Conservation (phyloP, 1,284 basidiomycete genomes). For the Ceraceosorus guamensis region DNA sequence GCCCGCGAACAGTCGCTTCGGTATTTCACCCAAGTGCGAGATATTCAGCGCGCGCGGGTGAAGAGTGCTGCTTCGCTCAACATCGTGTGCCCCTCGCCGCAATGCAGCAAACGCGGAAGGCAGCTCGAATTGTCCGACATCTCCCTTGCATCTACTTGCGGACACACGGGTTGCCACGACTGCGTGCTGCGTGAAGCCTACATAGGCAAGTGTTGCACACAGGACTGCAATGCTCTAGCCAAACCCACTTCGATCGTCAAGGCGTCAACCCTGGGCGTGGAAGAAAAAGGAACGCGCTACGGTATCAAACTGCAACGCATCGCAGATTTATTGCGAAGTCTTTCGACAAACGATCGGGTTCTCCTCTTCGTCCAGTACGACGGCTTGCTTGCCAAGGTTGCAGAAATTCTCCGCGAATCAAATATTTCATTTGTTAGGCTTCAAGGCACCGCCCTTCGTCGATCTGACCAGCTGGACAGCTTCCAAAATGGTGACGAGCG, state of each 20-base stretch:
- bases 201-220: conserved; percentile 28
- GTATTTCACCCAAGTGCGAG: conserved; percentile 31
- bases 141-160: conserved; percentile 26
- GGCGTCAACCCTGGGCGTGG: conserved; percentile 25
- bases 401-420: conserved; percentile 67
- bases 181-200: conserved; percentile 29
- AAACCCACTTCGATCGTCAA: conserved; percentile 27
- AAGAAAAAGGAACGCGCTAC: conserved; percentile 62
- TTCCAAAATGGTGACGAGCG: conserved; percentile 64
- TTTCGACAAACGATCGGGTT: conserved; percentile 70
- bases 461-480: conserved; percentile 47
- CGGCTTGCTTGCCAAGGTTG: conserved; percentile 82
- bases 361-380: conserved; percentile 90
- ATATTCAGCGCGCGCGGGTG: conserved; percentile 25
- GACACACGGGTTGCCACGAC: conserved; percentile 24
- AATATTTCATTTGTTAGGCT: conserved; percentile 73
- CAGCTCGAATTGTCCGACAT: conserved; percentile 17
- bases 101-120: conserved; percentile 15
- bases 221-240: conserved; percentile 22
- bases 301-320: conserved; percentile 82
- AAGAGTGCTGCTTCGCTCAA: conserved; percentile 14
- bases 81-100: conserved; percentile 19
- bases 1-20: conserved; percentile 28
- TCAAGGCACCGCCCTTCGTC: conserved; percentile 60
- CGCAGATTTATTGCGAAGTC: conserved; percentile 68